Evolutionary conservation across 176 grass and related monocot species (phyloP).

Genomic region (Thinopyrum elongatum): DNA sequence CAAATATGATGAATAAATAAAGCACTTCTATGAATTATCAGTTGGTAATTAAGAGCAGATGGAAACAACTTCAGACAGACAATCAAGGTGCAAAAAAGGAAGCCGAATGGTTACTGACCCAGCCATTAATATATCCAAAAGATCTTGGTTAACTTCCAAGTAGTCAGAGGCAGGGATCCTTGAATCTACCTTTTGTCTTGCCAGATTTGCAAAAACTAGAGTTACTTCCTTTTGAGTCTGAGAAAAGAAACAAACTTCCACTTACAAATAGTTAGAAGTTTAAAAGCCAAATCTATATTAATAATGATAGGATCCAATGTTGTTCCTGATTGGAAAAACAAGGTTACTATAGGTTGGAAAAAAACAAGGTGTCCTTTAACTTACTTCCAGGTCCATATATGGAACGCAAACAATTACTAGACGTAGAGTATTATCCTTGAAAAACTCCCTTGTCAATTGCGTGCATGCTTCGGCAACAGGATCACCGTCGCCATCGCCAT

Average conservation of each 20-base stretch:
- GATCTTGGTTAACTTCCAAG: constrained; percentile 59
- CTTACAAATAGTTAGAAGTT: background rate
- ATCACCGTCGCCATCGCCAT: constrained; percentile 50
- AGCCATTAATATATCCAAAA: constrained; percentile 50
- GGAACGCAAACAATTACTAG: constrained; percentile 47
- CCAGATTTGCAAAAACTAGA: constrained; percentile 62
- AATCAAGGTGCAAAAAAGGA: background rate
- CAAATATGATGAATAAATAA: background rate
- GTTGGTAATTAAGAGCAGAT: background rate
- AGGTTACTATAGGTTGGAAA: background rate
- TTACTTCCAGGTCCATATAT: constrained; percentile 50
- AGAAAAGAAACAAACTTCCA: background rate
- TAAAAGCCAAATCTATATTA: background rate
- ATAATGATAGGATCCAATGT: background rate
- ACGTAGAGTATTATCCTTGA: constrained; percentile 42
- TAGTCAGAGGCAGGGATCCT: constrained; percentile 58
- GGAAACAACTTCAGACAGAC: background rate
- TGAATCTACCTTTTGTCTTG: constrained; percentile 65
- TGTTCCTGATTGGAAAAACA: background rate
- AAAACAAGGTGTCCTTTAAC: background rate
- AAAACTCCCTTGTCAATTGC: constrained; percentile 60
- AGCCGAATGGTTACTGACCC: constrained; percentile 40
- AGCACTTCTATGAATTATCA: background rate
- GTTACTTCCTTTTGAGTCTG: constrained; percentile 64
- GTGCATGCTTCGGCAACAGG: constrained; percentile 46